These are phyloP conservation scores for Postia placenta DNA, from an alignment of 768 basidiomycete species.

Conservation along the genomic window DNA sequence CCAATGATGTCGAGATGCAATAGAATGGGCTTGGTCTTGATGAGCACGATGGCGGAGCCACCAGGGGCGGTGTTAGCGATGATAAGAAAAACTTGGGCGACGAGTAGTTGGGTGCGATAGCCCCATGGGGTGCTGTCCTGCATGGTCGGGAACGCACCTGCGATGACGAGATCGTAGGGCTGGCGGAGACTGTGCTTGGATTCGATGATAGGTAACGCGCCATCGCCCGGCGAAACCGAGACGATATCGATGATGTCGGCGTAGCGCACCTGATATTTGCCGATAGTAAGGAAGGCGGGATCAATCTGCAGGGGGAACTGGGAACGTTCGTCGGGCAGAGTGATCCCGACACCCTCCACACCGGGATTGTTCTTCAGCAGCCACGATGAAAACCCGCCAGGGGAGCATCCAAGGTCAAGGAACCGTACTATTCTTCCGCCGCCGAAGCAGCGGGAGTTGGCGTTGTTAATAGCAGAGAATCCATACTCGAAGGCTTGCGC, in stretches of 20 bases:
- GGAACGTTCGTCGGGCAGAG: conserved; percentile 6
- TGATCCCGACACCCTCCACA: conserved; percentile 8
- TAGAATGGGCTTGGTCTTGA: conserved; percentile 7
- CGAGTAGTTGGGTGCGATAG: not conserved
- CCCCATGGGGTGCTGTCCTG: not conserved
- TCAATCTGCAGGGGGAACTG: not conserved
- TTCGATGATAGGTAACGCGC: not conserved
- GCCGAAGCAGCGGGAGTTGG: not conserved
- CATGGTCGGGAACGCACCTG: conserved; percentile 7
- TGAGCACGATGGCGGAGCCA: conserved; percentile 7
- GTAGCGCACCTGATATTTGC: not conserved
- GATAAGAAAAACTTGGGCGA: conserved; percentile 7
- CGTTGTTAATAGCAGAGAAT: not conserved
- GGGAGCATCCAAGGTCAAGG: conserved; percentile 14
- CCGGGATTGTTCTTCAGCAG: conserved; percentile 5
- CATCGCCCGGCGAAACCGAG: not conserved
- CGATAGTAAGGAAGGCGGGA: not conserved
- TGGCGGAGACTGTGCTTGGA: not conserved
- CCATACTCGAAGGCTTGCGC: not conserved
- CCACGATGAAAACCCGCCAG: conserved; percentile 13
- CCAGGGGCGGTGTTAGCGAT: conserved; percentile 5
- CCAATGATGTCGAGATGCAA: conserved; percentile 9
- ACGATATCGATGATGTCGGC: conserved; percentile 5
- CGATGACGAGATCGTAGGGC: conserved; percentile 12
- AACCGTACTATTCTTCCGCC: conserved; percentile 1